Conservation (phyloP, 306 rosid species). For the Trifolium subterraneum region DNA sequence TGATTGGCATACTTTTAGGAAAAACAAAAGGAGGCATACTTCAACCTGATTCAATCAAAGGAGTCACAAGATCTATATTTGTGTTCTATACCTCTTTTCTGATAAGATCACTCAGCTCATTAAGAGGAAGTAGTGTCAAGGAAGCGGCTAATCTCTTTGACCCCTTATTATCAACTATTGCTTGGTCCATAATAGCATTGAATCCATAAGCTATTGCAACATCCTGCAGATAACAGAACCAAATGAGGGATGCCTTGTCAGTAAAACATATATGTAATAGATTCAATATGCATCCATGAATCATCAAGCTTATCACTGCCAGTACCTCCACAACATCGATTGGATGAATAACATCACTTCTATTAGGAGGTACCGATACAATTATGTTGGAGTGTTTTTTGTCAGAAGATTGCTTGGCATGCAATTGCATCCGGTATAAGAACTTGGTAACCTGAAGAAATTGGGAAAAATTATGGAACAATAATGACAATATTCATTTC, state of each 20-base stretch:
- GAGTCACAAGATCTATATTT: background rate
- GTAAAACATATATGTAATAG: slow-evolving; percentile 25
- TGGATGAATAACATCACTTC: slow-evolving; percentile 96
- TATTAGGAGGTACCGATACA: slow-evolving; percentile 85
- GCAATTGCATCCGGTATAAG: slow-evolving; percentile 87
- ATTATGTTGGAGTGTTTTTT: slow-evolving; percentile 41
- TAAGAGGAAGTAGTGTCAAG: slow-evolving; percentile 74
- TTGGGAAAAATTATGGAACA: slow-evolving; percentile 5
- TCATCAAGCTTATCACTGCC: slow-evolving; percentile 14
- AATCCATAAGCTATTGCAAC: slow-evolving; percentile 94
- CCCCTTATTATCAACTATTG: slow-evolving; percentile 77
- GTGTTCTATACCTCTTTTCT: slow-evolving; percentile 68
- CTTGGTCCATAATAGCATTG: slow-evolving; percentile 80
- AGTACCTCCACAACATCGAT: slow-evolving; percentile 97
- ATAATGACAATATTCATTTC: slow-evolving; percentile 16
- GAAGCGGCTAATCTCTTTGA: slow-evolving; percentile 73
- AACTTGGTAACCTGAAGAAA: slow-evolving; percentile 70
- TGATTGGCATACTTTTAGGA: background rate
- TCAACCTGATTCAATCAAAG: slow-evolving; percentile 30
- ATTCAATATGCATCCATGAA: slow-evolving; percentile 3
- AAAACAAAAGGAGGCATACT: slow-evolving; percentile 14
- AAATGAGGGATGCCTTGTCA: slow-evolving; percentile 32
- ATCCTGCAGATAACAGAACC: slow-evolving; percentile 57
- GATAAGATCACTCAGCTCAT: slow-evolving; percentile 79
- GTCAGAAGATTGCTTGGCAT: slow-evolving; percentile 59